Conservation (phyloP, 495 filamentous ascomycete genomes). For the Aspergillus indologenus region DNA sequence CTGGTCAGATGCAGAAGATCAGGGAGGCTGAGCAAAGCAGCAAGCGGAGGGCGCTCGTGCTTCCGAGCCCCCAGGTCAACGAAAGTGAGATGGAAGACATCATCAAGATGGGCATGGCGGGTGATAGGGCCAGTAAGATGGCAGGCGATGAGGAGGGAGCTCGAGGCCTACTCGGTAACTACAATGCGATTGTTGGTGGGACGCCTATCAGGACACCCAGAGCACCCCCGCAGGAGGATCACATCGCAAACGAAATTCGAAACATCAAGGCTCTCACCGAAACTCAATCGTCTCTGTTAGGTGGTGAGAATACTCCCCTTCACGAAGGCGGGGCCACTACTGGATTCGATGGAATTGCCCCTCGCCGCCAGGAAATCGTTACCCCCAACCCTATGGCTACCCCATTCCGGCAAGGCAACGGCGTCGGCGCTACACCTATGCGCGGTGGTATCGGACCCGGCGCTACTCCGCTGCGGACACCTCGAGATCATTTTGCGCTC, state of each 20-base stretch:
- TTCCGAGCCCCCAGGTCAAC: slow-evolving; percentile 87
- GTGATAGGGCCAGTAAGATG: slow-evolving; percentile 76
- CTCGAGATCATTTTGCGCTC: slow-evolving; percentile 82
- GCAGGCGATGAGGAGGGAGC: slow-evolving; percentile 81
- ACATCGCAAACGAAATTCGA: slow-evolving; percentile 91
- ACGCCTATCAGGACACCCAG: slow-evolving; percentile 90
- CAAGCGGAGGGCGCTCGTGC: slow-evolving; percentile 73
- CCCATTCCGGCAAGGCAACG: slow-evolving; percentile 70
- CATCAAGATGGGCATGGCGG: slow-evolving; percentile 96
- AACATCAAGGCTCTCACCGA: slow-evolving; percentile 92
- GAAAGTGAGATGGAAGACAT: slow-evolving; percentile 95
- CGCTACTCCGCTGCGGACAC: slow-evolving; percentile 87
- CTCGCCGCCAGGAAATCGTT: slow-evolving; percentile 72
- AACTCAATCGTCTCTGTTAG: slow-evolving; percentile 91
- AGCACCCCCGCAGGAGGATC: slow-evolving; percentile 88
- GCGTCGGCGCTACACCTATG: slow-evolving; percentile 70
- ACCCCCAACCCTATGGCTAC: slow-evolving; percentile 97
- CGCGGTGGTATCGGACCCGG: slow-evolving; percentile 56
- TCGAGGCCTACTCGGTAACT: slow-evolving; percentile 80
- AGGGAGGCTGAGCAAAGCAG: slow-evolving; percentile 95
- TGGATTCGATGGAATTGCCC: slow-evolving; percentile 82
- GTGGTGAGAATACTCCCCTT: slow-evolving; percentile 89
- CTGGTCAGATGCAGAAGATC: slow-evolving; percentile 92
- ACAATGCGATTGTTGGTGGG: slow-evolving; percentile 71
- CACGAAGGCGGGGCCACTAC: slow-evolving; percentile 79